Evolutionary conservation across 228 moss, liverwort and hornwort genomes (phyloP).

Genomic region (Sphagnum fallax): DNA sequence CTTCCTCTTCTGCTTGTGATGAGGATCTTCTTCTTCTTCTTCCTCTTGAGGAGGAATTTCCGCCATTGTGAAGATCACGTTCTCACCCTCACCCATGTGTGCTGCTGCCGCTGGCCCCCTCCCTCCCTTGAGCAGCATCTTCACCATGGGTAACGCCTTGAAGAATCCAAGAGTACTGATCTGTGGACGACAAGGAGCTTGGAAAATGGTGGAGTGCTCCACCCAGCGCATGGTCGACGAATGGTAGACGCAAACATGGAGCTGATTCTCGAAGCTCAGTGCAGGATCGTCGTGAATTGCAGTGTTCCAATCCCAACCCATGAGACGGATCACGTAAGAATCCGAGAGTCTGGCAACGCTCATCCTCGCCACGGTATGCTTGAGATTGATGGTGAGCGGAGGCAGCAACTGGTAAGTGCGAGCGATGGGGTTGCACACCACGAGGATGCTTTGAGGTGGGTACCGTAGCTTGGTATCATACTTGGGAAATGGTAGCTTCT

Average conservation of each 20-base stretch:
- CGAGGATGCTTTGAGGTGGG: conserved; percentile 23
- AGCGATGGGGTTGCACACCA: conserved; percentile 38
- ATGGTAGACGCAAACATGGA: conserved; percentile 21
- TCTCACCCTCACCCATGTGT: not conserved
- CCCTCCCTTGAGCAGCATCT: too few relatives aligned
- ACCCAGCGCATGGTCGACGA: conserved; percentile 13
- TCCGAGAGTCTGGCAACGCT: conserved; percentile 16
- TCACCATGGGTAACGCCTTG: too few relatives aligned
- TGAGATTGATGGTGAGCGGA: conserved; percentile 11
- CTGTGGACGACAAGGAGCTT: too few relatives aligned
- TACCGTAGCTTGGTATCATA: not conserved
- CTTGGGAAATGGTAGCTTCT: not conserved
- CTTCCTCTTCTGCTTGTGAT: too few relatives aligned
- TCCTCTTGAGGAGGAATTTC: not conserved
- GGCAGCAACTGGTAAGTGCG: conserved; percentile 26
- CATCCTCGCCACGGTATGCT: conserved; percentile 14
- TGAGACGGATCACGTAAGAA: conserved; percentile 24
- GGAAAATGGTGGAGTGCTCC: conserved; percentile 21
- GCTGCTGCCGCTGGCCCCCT: too few relatives aligned
- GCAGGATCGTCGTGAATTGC: too few relatives aligned
- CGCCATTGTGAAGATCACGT: conserved; percentile 17
- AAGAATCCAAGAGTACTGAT: too few relatives aligned
- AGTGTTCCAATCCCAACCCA: conserved; percentile 24
- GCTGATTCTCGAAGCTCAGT: not conserved
- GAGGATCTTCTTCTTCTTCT: not conserved